These are phyloP conservation scores for Chaetomium fimeti DNA, from an alignment of 495 filamentous ascomycete genomes.

Conservation along the genomic window DNA sequence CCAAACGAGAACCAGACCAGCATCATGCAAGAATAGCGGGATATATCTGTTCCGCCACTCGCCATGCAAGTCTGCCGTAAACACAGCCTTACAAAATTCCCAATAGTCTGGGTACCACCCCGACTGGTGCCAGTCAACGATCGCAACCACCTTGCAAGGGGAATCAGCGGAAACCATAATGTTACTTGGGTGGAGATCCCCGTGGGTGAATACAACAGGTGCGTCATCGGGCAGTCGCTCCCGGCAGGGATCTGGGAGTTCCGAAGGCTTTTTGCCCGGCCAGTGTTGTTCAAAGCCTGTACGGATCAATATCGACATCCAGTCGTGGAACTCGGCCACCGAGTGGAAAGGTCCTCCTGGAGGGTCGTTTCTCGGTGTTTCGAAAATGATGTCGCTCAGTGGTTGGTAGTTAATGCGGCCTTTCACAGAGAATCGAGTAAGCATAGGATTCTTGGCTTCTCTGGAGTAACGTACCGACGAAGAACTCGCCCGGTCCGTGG, in stretches of 20 bases:
- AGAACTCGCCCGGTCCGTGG: slow-evolving; percentile 36
- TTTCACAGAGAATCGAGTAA: neutral
- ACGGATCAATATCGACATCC: slow-evolving; percentile 38
- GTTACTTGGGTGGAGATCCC: slow-evolving; percentile 50
- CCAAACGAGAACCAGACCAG: neutral
- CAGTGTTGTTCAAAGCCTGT: slow-evolving; percentile 26
- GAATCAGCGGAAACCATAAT: slow-evolving; percentile 38
- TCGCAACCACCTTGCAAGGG: slow-evolving; percentile 33
- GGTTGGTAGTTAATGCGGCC: slow-evolving; percentile 34
- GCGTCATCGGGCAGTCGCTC: slow-evolving; percentile 42
- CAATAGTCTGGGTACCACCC: slow-evolving; percentile 50
- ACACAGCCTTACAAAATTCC: slow-evolving; percentile 46
- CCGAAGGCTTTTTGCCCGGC: slow-evolving; percentile 30
- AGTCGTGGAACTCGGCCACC: slow-evolving; percentile 48
- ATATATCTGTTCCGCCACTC: slow-evolving; percentile 17
- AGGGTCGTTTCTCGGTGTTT: slow-evolving; percentile 19
- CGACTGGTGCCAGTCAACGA: slow-evolving; percentile 53
- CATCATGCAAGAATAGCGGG: slow-evolving; percentile 12
- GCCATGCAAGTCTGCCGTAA: slow-evolving; percentile 5
- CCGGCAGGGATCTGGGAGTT: slow-evolving; percentile 39
- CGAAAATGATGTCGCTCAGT: slow-evolving; percentile 39
- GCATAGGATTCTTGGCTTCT: neutral
- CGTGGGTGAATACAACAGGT: slow-evolving; percentile 49
- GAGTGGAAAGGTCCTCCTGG: slow-evolving; percentile 41
- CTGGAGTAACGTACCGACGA: slow-evolving; percentile 23